Base-by-base conservation (phyloP, 176 grass and related monocot species). In the Triticum aestivum region DNA sequence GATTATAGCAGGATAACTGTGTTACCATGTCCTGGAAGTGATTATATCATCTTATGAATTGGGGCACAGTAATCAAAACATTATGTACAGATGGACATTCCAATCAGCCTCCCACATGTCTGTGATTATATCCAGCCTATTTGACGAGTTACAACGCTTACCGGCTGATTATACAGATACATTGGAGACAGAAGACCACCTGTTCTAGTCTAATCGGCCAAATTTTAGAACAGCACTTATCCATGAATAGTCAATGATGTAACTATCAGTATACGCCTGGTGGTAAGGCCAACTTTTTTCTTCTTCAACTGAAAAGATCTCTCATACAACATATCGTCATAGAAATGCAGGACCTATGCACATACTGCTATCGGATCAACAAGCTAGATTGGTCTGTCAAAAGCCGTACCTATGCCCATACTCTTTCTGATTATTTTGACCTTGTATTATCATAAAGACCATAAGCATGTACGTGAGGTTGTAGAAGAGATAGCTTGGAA, bases 31-130 rank as follows among this genome's bases (percentile, higher is more conserved):
- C 65, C 76, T 79, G 6, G 63, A 78, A 47, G 33, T 27, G 27
- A 61, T 38, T 80, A 61, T 59, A 79, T 51, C 68, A 77, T 38
- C 34, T 51, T 80, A 66, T 85, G 42, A 84, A 73, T 56, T 29
- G 11, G 62, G 10, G 39, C 85, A 35, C 56, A 14, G 27, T 68
- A 76, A 61, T 61, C 47, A 81, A 76, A 77, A 76, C 29, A n/a
- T 75, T 80, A 35, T 47, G 33, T 58, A 8, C 45, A 77, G 17
- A 24, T 17, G 75, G 45, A 13, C 44, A 69, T 35, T 61, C 74
- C 56, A 79, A 30, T 38, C 30, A 34, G 56, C 21, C 54, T 41
- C 32, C 33, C 18, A 66, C 26, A 10, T 58, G 78, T 66, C 39
- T 80, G 67, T 41, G 23, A 79, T 64, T 56, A 72, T 58, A 72